phyloP scores from a whole-genome alignment of 495 filamentous ascomycete species.

The Talaromyces thailandensis region DNA sequence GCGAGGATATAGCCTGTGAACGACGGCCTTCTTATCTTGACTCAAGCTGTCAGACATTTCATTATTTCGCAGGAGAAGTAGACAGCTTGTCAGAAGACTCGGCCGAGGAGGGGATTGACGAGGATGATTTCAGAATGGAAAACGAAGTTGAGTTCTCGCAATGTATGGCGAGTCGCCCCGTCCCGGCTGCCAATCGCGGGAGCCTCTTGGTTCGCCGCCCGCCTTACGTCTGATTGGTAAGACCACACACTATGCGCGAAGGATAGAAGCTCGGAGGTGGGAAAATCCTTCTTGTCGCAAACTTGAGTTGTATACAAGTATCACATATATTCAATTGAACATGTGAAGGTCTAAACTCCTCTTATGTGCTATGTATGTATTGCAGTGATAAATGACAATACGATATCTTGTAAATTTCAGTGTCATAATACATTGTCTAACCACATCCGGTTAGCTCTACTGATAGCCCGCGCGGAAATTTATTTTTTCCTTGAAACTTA shows the following conservation, averaged over 20 bases:
- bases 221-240: background rate
- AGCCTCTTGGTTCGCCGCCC: background rate
- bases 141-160: background rate
- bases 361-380: background rate
- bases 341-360: background rate
- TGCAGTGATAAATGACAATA: background rate
- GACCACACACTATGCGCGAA: background rate
- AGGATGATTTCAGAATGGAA: background rate
- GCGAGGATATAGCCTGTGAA: background rate
- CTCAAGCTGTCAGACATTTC: constrained; percentile 3
- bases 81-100: background rate
- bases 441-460: background rate
- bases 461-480: background rate
- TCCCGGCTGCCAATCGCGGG: background rate
- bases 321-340: background rate
- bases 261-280: background rate
- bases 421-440: background rate
- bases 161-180: background rate
- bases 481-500: background rate
- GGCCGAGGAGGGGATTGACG: background rate
- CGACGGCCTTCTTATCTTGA: background rate
- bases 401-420: background rate
- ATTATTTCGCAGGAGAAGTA: constrained; percentile 10
- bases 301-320: background rate
- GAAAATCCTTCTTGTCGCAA: background rate